Base-by-base conservation (phyloP, 495 filamentous ascomycete genomes). In the Daldinia loculata region DNA sequence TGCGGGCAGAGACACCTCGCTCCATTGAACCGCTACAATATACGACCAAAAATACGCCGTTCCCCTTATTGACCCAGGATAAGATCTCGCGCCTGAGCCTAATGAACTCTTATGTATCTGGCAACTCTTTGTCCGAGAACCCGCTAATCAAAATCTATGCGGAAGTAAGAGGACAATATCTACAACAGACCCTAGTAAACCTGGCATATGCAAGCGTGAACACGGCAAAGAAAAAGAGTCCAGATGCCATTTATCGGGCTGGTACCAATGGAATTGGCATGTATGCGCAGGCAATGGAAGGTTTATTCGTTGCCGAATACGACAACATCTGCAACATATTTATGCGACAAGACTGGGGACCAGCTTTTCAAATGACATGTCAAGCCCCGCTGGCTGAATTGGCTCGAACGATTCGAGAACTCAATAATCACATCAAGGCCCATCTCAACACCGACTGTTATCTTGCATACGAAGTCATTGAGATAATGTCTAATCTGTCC, bases 401-500 rank as follows among this genome's bases (percentile, higher is more conserved):
- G 75, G 88, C 91, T 27, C 89, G 93, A 72, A 98, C 96, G 0
- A 80, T 99, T 29, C 88, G 90, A 12, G 95, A 98, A 70, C 84
- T 99, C 26, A 97, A 98, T 78, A 84, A 87, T 38, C 94, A 97
- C 76, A 94, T 98, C 77, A 91, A 91, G 76, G 77, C 86, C 32
- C 93, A 97, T 75, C 83, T 98, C 43, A 89, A 88, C 72, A 98
- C 94, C 1, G 95, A 99, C 79, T 97, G 96, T 81, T 99, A 92
- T 77, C 86, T 99, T 26, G 94, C 93, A 4, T 99, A 96, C 76
- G 95, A 99, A 76, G 94, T 98, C 60, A 91, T 97, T 50, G 95
- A 97, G 72, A 92, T 97, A 65, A 91, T 99, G 45, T 92, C 92
- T 3, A 85, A 85, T 36, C 86, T 96, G 65, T 93, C 92, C 12